phyloP scores from a whole-genome alignment of 352 stramenopile species.

The Phytopythium sindhum region DNA sequence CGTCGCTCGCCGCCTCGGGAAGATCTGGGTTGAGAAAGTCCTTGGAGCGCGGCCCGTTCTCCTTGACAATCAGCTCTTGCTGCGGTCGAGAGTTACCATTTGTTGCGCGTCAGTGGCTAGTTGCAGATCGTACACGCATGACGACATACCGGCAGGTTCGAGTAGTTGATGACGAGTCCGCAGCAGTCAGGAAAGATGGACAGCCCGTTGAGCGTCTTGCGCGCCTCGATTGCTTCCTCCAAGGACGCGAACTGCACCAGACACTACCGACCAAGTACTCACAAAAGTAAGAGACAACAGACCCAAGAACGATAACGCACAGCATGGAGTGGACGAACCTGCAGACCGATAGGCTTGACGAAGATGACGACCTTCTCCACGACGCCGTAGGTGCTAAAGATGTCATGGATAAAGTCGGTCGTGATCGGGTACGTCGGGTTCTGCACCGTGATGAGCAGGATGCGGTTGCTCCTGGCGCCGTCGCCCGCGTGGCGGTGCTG shows the following conservation, averaged over 20 bases:
- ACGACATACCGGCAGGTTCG: conserved; percentile 36
- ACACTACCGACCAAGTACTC: conserved; percentile 18
- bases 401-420: conserved; percentile 41
- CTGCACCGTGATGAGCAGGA: conserved; percentile 65
- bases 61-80: conserved; percentile 65
- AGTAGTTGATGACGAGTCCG: conserved; percentile 56
- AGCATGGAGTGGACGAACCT: conserved; percentile 14
- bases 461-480: conserved; percentile 36
- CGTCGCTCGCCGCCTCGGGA: conserved; percentile 23
- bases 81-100: conserved; percentile 4
- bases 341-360: conserved; percentile 48
- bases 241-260: conserved; percentile 48
- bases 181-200: conserved; percentile 63
- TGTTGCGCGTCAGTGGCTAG: neutral
- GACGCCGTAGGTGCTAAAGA: conserved; percentile 44
- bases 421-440: conserved; percentile 62
- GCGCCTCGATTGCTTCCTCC: conserved; percentile 39
- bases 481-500: conserved; percentile 6
- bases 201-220: conserved; percentile 44
- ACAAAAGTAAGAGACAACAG: neutral
- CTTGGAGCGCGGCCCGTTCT: conserved; percentile 46
- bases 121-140: too few relatives aligned
- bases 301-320: neutral
- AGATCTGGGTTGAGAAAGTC: conserved; percentile 49
- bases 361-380: conserved; percentile 69